Conservation (phyloP, 106 monocot species). For the Dioscorea dumetorum region DNA sequence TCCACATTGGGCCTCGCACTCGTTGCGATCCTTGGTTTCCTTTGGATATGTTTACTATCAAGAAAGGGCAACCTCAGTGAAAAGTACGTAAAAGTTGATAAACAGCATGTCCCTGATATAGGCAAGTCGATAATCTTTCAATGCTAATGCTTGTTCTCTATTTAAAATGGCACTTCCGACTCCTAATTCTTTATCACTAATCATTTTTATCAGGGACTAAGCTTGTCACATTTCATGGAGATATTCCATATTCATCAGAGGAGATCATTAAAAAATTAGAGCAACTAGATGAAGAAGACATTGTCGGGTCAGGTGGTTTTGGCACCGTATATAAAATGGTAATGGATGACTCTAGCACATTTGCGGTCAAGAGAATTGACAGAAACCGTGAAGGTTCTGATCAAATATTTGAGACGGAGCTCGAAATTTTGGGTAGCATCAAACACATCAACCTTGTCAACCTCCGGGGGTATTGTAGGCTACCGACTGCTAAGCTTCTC, state of each 20-base stretch:
- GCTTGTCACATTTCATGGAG: conserved; percentile 73
- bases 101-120: conserved; percentile 39
- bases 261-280: conserved; percentile 74
- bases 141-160: not conserved
- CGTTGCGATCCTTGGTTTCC: conserved; percentile 53
- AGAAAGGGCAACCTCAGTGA: conserved; percentile 51
- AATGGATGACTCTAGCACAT: conserved; percentile 75
- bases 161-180: not conserved
- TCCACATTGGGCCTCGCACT: conserved; percentile 65
- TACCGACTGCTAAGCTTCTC: conserved; percentile 69
- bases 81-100: conserved; percentile 73
- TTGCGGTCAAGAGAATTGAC: conserved; percentile 85
- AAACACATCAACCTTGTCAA: conserved; percentile 93
- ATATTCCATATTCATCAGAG: conserved; percentile 76
- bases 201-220: conserved; percentile 39
- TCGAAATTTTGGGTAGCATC: conserved; percentile 71
- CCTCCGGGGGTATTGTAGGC: conserved; percentile 75
- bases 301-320: conserved; percentile 84
- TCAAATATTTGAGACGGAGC: conserved; percentile 72
- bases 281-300: conserved; percentile 73
- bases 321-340: conserved; percentile 90
- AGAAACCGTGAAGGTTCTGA: conserved; percentile 38
- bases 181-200: not conserved
- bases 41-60: conserved; percentile 89
- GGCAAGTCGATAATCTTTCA: conserved; percentile 24